Conservation (phyloP, 306 rosid genomes). For the Citrullus colocynthis region DNA sequence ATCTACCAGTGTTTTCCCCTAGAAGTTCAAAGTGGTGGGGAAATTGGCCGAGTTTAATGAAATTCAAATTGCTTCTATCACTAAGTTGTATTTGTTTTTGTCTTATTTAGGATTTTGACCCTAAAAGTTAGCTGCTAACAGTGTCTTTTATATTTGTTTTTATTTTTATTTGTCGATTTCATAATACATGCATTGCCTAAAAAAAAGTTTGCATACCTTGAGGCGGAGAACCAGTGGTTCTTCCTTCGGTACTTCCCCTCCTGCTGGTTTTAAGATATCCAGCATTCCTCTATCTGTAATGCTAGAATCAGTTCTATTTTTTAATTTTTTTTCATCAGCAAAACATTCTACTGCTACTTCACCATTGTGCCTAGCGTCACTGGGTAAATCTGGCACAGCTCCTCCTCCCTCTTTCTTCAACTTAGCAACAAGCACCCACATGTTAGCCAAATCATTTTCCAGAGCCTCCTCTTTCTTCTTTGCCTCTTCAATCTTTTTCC, state of each 20-base stretch:
- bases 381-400: conserved; percentile 36
- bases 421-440: conserved; percentile 99
- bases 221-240: conserved; percentile 92
- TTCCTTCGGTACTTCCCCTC: conserved; percentile 41
- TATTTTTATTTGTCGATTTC: too few relatives aligned
- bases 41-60: not conserved
- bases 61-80: too few relatives aligned
- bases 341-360: conserved; percentile 26
- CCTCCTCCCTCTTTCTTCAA: conserved; percentile 88
- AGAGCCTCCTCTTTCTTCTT: conserved; percentile 94
- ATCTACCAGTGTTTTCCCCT: not conserved
- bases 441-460: conserved; percentile 96
- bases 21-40: not conserved
- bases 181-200: too few relatives aligned
- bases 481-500: conserved; percentile 74
- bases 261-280: conserved; percentile 41
- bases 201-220: conserved; percentile 32
- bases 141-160: too few relatives aligned
- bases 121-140: too few relatives aligned
- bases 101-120: too few relatives aligned
- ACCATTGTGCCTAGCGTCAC: conserved; percentile 32
- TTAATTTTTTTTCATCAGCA: conserved; percentile 26
- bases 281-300: conserved; percentile 34
- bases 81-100: too few relatives aligned
- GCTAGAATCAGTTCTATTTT: conserved; percentile 19